These are phyloP conservation scores for Geotrichum carabidarum DNA, from an alignment of 1,139 yeast genomes.

Conservation along the genomic window DNA sequence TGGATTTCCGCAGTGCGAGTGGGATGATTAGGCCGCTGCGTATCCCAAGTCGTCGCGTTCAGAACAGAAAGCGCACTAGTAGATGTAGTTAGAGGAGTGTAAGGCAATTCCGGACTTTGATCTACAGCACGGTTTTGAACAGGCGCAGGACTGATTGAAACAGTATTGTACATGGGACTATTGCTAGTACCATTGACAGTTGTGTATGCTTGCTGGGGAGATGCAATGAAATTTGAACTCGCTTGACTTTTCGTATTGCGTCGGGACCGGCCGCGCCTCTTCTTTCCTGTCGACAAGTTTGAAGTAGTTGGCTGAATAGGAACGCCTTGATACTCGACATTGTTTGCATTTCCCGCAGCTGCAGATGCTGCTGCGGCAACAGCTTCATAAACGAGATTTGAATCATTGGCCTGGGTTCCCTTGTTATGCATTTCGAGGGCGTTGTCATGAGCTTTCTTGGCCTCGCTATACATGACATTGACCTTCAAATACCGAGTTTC, in stretches of 20 bases:
- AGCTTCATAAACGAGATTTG: conserved; percentile 17
- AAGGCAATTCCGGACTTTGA: conserved; percentile 10
- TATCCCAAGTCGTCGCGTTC: conserved; percentile 10
- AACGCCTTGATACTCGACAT: conserved; percentile 6
- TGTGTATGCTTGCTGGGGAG: conserved; percentile 12
- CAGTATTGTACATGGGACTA: conserved; percentile 7
- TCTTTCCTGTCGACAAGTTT: conserved; percentile 8
- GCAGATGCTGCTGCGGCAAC: conserved; percentile 19
- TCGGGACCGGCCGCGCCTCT: conserved; percentile 17
- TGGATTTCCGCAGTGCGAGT: conserved; percentile 3
- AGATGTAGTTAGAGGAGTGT: conserved; percentile 10
- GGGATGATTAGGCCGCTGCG: conserved; percentile 2
- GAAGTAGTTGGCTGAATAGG: conserved; percentile 15
- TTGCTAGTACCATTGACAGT: conserved; percentile 1
- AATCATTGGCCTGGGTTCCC: conserved; percentile 2
- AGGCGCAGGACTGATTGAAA: conserved; percentile 11
- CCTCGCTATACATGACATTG: conserved; percentile 33
- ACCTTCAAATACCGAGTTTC: conserved; percentile 35
- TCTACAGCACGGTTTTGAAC: conserved; percentile 1
- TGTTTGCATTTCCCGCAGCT: conserved; percentile 12
- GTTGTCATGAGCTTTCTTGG: conserved; percentile 27
- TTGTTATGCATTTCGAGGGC: conserved; percentile 17
- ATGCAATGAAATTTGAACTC: conserved; percentile 3
- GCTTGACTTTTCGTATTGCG: conserved; percentile 18
- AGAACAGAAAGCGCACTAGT: conserved; percentile 6